These are phyloP conservation scores for Boletus rufocinnamomeus DNA, from an alignment of 768 basidiomycete species.

Conservation along the genomic window DNA sequence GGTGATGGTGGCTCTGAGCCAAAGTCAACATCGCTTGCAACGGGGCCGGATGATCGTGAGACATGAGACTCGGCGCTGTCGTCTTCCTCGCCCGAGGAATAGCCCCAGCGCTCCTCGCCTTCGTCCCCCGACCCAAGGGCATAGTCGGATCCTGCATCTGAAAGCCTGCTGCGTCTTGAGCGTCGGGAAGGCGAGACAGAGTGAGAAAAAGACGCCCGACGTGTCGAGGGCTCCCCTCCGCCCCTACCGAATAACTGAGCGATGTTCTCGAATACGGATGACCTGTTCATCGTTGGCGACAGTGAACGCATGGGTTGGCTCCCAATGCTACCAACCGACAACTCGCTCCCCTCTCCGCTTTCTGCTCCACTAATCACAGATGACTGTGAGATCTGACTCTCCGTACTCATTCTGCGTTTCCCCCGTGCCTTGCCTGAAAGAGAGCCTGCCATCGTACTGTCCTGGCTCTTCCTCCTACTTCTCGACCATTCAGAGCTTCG, in stretches of 20 bases:
- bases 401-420: constrained; percentile 48
- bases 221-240: constrained; percentile 41
- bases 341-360: constrained; percentile 39
- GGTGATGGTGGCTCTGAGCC: constrained; percentile 73
- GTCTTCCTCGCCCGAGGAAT: constrained; percentile 83
- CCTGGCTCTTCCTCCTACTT: constrained; percentile 52
- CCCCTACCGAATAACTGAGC: constrained; percentile 66
- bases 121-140: constrained; percentile 57
- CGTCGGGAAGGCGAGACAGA: constrained; percentile 50
- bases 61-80: constrained; percentile 40
- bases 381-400: constrained; percentile 40
- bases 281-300: constrained; percentile 41
- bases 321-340: constrained; percentile 28
- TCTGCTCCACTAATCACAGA: constrained; percentile 43
- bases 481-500: constrained; percentile 57
- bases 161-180: constrained; percentile 52
- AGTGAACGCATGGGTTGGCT: constrained; percentile 36
- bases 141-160: constrained; percentile 61
- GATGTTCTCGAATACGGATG: constrained; percentile 61
- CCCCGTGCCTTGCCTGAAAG: constrained; percentile 30
- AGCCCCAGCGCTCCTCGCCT: constrained; percentile 84
- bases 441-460: constrained; percentile 31
- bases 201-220: constrained; percentile 58
- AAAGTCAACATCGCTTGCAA: constrained; percentile 65
- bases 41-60: constrained; percentile 23